Evolutionary conservation across 352 stramenopile genomes (phyloP).

Genomic region (Phytopythium sindhum): DNA sequence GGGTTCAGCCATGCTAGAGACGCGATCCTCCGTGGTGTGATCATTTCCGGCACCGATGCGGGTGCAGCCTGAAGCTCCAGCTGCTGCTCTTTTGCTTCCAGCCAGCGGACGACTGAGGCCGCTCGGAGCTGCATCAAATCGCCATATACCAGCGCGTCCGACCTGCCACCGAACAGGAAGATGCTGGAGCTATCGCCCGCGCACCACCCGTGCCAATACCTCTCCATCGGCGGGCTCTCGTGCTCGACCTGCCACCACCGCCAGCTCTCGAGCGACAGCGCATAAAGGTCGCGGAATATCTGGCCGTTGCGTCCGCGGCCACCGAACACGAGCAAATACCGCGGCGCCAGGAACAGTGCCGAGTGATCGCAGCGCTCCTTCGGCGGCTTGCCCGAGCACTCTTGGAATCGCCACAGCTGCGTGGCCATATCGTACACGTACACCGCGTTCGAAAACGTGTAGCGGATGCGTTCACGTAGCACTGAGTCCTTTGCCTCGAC

Average conservation of each 20-base stretch:
- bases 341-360: constrained; percentile 44
- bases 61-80: not conserved
- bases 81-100: not conserved
- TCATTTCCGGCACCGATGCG: not conserved
- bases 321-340: constrained; percentile 47
- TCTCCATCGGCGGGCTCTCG: constrained; percentile 21
- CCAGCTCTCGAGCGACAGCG: constrained; percentile 45
- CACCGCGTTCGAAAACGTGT: constrained; percentile 57
- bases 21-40: not conserved
- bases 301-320: constrained; percentile 50
- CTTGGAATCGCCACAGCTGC: constrained; percentile 30
- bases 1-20: constrained; percentile 28
- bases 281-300: constrained; percentile 46
- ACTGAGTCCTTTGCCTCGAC: constrained; percentile 30
- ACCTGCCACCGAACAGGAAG: constrained; percentile 67
- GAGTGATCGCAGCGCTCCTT: constrained; percentile 54
- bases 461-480: constrained; percentile 53
- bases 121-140: constrained; percentile 41
- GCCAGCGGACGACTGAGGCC: not conserved
- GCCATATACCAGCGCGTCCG: constrained; percentile 41
- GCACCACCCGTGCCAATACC: constrained; percentile 45
- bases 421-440: constrained; percentile 44
- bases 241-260: constrained; percentile 42
- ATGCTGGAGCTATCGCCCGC: constrained; percentile 24
- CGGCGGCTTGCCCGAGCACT: constrained; percentile 33